phyloP scores from a whole-genome alignment of 2,329 filamentous ascomycete genomes.

The Elsinoe australis region DNA sequence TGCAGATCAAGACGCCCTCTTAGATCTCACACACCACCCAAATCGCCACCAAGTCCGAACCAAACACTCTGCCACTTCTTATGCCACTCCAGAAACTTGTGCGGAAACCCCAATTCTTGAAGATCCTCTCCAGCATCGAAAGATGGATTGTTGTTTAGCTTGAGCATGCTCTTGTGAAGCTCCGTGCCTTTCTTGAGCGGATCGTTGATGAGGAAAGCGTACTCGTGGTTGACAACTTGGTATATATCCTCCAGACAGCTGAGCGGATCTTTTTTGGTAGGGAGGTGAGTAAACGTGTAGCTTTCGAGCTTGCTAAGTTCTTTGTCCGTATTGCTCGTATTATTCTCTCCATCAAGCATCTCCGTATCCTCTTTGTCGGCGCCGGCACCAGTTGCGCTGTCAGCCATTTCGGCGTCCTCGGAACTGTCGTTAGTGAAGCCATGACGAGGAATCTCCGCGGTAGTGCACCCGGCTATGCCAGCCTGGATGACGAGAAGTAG shows the following conservation, averaged over 20 bases:
- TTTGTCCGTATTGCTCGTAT: too few relatives aligned
- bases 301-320: neutral
- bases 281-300: neutral
- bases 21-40: neutral
- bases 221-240: conserved; percentile 2
- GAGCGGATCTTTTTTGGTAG: neutral
- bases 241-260: neutral
- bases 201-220: neutral
- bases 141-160: neutral
- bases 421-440: neutral
- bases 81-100: neutral
- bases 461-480: neutral
- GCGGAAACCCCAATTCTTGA: neutral
- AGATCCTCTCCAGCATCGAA: neutral
- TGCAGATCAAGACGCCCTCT: too few relatives aligned
- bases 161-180: neutral
- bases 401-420: neutral
- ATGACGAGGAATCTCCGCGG: neutral
- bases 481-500: neutral
- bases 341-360: too few relatives aligned
- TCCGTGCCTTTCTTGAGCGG: conserved; percentile 6
- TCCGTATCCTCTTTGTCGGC: too few relatives aligned
- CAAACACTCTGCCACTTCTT: neutral
- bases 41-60: neutral
- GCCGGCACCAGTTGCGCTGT: neutral